Base-by-base conservation (phyloP, 2,329 filamentous ascomycete genomes). In the Diaporthe ampelina region DNA sequence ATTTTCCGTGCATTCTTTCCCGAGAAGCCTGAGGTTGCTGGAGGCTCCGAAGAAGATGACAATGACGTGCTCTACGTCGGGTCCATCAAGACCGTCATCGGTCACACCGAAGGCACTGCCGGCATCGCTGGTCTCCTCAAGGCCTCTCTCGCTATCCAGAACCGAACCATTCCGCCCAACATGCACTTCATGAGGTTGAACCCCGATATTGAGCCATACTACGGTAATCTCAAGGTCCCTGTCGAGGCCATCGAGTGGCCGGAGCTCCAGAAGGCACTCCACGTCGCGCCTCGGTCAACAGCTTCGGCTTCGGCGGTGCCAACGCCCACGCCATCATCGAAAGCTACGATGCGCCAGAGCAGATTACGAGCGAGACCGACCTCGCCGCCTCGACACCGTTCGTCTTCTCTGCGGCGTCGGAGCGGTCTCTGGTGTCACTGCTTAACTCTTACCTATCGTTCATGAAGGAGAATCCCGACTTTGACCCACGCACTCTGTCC, bases 71-170 rank as follows among this genome's bases (percentile, higher is more conserved):
- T 82, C 68, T 70, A 80, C 9, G 80, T 82, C 0, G 81, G 81
- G 2, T 82, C 80, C 0, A 75, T 82, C 57, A 83, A 83, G 74
- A 82, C 81, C 0, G 78, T 82, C 4, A 77, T 83, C 21, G 85
- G 85, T 13, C 85, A 87, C 71, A 83, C 82, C 0, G 85, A 87
- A 76, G 83, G 83, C 10, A 80, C 83, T 2, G 83, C 84, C 5
- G 85, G 85, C 3, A 75, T 87, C 13, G 84, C 85, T 0, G 82
- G 82, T 24, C 56, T 87, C 21, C 78, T 87, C 15, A 85, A 84
- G 74, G 79, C 81, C 0, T 73, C 83, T 5, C 76, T 82, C 11
- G 78, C 79, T 24, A 75, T 85, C 72, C 82, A 85, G 76, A 78
- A 84, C n/a, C 78, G 77, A 1, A 73, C 68, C 0, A 74, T 86